These are phyloP conservation scores for Chaetomium fimeti DNA, from an alignment of 495 filamentous ascomycete genomes.

Conservation along the genomic window DNA sequence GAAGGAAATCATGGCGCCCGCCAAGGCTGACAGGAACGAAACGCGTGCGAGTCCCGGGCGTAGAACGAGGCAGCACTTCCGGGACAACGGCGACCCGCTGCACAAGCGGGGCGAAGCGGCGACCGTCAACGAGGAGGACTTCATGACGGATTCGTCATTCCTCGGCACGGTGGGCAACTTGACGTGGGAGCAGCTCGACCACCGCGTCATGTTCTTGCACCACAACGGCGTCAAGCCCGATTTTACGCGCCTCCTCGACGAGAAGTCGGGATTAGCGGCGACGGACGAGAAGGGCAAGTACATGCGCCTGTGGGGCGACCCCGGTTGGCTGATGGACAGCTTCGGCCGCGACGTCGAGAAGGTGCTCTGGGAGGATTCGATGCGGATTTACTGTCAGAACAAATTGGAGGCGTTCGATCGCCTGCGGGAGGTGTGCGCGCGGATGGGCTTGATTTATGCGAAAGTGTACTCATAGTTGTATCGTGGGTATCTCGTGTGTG, in stretches of 20 bases:
- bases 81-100: too few relatives aligned
- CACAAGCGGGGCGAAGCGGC: background rate
- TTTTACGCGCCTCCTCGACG: background rate
- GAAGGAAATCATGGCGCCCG: too few relatives aligned
- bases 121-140: background rate
- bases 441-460: background rate
- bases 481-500: background rate
- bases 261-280: background rate
- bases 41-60: background rate
- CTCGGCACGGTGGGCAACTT: background rate
- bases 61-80: too few relatives aligned
- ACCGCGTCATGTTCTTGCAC: background rate
- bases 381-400: background rate
- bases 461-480: background rate
- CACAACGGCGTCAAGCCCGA: background rate
- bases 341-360: background rate
- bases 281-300: background rate
- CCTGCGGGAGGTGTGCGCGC: background rate
- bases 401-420: background rate
- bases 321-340: background rate
- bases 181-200: background rate
- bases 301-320: background rate
- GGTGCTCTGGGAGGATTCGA: background rate
- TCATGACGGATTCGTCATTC: background rate
- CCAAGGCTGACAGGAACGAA: background rate